Percentiles rank a stretch among this genome's conserved stretches.
phyloP scores from a whole-genome alignment of 179 eudicot genomes.

The Vitellaria paradoxa region DNA sequence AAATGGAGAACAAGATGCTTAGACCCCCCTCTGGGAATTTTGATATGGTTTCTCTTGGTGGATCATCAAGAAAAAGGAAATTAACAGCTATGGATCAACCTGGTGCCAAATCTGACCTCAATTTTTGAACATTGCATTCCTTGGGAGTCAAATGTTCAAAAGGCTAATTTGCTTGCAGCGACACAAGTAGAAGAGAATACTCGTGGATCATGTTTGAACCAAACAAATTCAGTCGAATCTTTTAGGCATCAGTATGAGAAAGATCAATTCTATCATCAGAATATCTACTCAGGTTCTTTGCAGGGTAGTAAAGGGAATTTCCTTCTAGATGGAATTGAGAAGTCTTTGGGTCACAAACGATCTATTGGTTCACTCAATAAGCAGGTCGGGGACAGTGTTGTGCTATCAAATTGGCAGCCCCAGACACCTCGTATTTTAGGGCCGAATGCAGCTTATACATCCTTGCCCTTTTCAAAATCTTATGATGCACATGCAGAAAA shows the following conservation, averaged over 20 bases:
- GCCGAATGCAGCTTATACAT: constrained; percentile 17
- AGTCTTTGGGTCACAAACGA: constrained; percentile 23
- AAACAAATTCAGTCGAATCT: constrained; percentile 21
- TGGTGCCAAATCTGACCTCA: constrained; percentile 20
- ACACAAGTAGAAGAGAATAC: constrained; percentile 21
- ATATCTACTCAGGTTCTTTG: constrained; percentile 22
- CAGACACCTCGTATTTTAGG: constrained; percentile 7
- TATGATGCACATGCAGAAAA: constrained; percentile 17
- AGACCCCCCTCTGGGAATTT: constrained; percentile 35
- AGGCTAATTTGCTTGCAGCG: constrained; percentile 11
- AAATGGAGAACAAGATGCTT: constrained; percentile 34
- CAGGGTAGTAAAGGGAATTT: constrained; percentile 24
- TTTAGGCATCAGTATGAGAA: constrained; percentile 25
- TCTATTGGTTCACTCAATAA: constrained; percentile 15
- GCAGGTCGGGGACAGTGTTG: constrained; percentile 19
- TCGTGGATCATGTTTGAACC: constrained; percentile 19
- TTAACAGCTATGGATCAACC: constrained; percentile 25
- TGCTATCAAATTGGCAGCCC: constrained; percentile 21
- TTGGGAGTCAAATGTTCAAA: constrained; percentile 24
- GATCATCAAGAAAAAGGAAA: constrained; percentile 47
- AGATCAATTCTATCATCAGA: constrained; percentile 26
- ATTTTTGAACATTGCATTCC: constrained; percentile 19
- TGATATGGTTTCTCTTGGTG: constrained; percentile 27
- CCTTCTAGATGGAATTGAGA: constrained; percentile 17
- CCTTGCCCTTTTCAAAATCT: constrained; percentile 6